Percentiles rank a stretch among this genome's conserved stretches.
phyloP scores from a whole-genome alignment of 2,329 filamentous ascomycete species.

The Ophiostoma tasmaniense region DNA sequence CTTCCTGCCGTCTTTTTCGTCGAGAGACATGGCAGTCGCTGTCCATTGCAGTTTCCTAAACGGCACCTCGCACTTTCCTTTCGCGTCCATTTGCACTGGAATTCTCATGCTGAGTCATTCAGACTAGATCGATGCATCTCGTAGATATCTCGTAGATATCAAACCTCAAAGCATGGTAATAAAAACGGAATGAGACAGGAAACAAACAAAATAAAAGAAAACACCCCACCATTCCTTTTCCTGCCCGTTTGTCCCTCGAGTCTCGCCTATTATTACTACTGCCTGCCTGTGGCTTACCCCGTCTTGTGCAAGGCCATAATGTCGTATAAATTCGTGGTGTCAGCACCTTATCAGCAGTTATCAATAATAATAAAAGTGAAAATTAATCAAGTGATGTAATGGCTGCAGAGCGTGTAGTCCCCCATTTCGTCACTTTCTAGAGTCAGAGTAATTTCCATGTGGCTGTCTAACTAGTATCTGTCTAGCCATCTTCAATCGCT shows the following conservation, averaged over 20 bases:
- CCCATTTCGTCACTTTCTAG: neutral
- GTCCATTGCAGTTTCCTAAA: neutral
- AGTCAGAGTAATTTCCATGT: neutral
- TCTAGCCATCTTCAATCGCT: neutral
- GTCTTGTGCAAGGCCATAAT: neutral
- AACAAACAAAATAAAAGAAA: neutral
- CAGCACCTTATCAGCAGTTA: conserved; percentile 4
- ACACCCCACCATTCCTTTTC: neutral
- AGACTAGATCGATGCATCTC: too few relatives aligned
- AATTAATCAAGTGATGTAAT: neutral
- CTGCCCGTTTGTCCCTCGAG: conserved; percentile 4
- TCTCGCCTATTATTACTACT: conserved; percentile 3
- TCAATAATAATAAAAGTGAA: neutral
- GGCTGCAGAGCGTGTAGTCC: neutral
- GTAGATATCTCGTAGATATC: too few relatives aligned
- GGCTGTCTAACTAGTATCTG: neutral
- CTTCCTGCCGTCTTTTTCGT: neutral
- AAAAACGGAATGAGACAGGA: neutral
- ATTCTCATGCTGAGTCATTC: neutral
- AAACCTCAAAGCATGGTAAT: neutral
- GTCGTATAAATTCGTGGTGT: neutral
- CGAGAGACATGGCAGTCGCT: neutral
- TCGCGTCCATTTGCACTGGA: neutral
- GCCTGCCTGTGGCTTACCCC: neutral
- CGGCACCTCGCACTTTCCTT: neutral